phyloP scores from a whole-genome alignment of 2,329 filamentous ascomycete species.

The Thelonectria rubi region DNA sequence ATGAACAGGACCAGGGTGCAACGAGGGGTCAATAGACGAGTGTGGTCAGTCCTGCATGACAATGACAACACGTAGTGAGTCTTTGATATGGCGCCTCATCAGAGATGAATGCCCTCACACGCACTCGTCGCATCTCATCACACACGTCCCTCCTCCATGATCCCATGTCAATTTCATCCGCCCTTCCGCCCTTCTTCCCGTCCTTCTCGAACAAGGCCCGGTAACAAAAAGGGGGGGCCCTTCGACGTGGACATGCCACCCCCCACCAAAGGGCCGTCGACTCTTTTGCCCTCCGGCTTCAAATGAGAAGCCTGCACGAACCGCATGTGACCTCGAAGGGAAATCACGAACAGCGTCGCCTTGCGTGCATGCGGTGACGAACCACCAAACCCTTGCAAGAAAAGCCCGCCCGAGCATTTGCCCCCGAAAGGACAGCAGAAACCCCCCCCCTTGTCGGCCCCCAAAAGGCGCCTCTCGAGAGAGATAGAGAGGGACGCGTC shows the following conservation, averaged over 20 bases:
- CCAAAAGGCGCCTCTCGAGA: slow-evolving; percentile 9
- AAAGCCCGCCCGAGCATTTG: too few relatives aligned
- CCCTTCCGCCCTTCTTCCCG: slow-evolving; percentile 7
- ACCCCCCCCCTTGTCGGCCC: neutral
- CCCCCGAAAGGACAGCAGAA: too few relatives aligned
- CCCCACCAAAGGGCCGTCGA: too few relatives aligned
- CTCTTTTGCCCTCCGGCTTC: neutral
- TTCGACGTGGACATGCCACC: neutral
- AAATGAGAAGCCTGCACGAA: slow-evolving; percentile 2
- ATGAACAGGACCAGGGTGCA: neutral
- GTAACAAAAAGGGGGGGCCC: slow-evolving; percentile 4
- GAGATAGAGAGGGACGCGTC: too few relatives aligned
- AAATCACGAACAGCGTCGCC: neutral
- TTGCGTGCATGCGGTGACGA: slow-evolving; percentile 1
- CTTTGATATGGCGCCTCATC: too few relatives aligned
- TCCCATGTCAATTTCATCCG: slow-evolving; percentile 11
- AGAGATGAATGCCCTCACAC: too few relatives aligned
- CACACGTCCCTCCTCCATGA: slow-evolving; percentile 12
- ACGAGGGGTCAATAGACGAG: neutral
- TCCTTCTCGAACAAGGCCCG: slow-evolving; percentile 22
- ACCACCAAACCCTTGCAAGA: slow-evolving; percentile 7
- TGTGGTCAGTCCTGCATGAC: slow-evolving; percentile 3
- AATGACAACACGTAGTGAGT: too few relatives aligned
- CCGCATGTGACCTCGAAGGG: slow-evolving; percentile 8
- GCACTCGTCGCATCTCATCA: slow-evolving; percentile 1